Base-by-base conservation (phyloP, 306 rosid genomes). In the Cicer bijugum region DNA sequence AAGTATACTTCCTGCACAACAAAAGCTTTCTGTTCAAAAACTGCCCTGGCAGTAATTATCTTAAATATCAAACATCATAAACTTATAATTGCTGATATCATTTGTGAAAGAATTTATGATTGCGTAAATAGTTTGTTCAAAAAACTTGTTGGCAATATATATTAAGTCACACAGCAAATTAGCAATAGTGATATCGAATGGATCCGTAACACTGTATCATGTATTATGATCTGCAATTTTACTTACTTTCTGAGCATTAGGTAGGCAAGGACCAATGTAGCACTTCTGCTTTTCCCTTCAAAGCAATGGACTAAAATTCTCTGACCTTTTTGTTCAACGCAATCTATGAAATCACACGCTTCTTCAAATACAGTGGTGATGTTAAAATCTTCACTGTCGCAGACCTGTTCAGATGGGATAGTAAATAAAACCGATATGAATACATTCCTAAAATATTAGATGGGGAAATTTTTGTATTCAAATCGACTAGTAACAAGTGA, bases 231-330 rank as follows among this genome's bases (percentile, higher is more conserved):
- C 40, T 68, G 78, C 28, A 12, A 63, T 74, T 76, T 69, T 75
- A 83, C 96, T 86, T 88, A 91, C 99, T 94, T 94, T 69, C 87
- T 87, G 81, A 91, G 90, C 93, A 94, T 91, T 33, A 91, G 85
- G 93, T 90, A 91, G 28, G 99, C 99, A 67, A 94, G 88, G 79
- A 94, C 96, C 74, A 90, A 60, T 0, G 96, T 88, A 48, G 88
- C 97, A 79, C 99, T 94, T 87, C 99, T 85, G 84, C 99, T 94
- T 82, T 61, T 94, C 52, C 99, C 99, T 76, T 94, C 99, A 78
- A 94, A 94, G 87, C 99, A 94, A 75, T 94, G 99, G 56, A 94
- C 99, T 55, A 94, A 77, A 57, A 94, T 88, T 82, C 67, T 91
- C 68, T 90, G 96, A 15, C 92, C 88, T 6, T 10, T 76, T 82